Evolutionary conservation across 805 yeast genomes (phyloP).

Genomic region (Candida coquimbonensis): DNA sequence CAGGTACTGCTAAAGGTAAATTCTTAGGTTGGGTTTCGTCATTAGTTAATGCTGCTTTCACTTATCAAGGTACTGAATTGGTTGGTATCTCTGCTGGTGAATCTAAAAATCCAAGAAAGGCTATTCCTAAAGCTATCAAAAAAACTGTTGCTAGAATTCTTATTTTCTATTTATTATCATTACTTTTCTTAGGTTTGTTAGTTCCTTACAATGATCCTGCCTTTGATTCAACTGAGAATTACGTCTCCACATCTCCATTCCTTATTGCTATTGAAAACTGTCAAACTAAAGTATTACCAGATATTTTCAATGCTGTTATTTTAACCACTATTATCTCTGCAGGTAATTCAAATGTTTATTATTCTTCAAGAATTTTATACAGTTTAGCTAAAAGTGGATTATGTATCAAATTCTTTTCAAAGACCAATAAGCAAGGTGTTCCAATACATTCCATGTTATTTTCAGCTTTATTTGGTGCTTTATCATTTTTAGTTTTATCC

Average conservation of each 20-base stretch:
- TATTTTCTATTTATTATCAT: conserved; percentile 56
- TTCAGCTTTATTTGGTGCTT: conserved; percentile 55
- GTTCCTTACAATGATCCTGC: conserved; percentile 63
- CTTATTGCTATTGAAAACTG: conserved; percentile 63
- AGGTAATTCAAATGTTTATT: conserved; percentile 68
- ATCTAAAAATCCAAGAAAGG: conserved; percentile 58
- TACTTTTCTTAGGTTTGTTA: conserved; percentile 62
- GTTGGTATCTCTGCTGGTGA: conserved; percentile 76
- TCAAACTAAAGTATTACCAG: conserved; percentile 60
- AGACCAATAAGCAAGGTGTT: conserved; percentile 50
- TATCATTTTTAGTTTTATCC: conserved; percentile 49
- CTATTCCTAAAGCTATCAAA: conserved; percentile 67
- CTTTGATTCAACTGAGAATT: conserved; percentile 29
- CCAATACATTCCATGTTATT: conserved; percentile 51
- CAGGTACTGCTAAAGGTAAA: conserved; percentile 43
- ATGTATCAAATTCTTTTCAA: conserved; percentile 30
- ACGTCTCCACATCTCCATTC: conserved; percentile 59
- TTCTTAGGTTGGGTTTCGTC: conserved; percentile 68
- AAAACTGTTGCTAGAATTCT: conserved; percentile 62
- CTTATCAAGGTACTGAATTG: conserved; percentile 74
- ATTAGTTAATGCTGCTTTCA: conserved; percentile 68
- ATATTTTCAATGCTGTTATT: conserved; percentile 67
- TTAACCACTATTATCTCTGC: conserved; percentile 66
- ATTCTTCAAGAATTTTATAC: conserved; percentile 61
- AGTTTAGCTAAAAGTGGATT: conserved; percentile 63